Percentiles rank a stretch among this genome's conserved stretches.
Evolutionary conservation across 495 filamentous ascomycete genomes (phyloP).

Genomic region (Talaromyces adpressus): DNA sequence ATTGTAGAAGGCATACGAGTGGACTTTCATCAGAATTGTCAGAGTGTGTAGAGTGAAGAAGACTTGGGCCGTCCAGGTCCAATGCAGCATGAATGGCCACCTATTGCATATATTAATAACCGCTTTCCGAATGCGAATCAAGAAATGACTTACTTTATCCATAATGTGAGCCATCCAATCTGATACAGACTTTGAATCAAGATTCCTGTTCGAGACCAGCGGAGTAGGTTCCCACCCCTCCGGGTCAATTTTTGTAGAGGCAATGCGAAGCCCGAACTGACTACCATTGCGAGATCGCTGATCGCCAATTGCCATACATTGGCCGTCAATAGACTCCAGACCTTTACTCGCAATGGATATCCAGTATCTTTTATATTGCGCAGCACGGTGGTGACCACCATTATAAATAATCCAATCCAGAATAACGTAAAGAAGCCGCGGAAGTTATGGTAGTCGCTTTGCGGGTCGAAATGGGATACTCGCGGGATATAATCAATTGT

Average conservation of each 20-base stretch:
- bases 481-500: constrained; percentile 89
- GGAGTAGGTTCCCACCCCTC: constrained; percentile 46
- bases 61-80: constrained; percentile 94
- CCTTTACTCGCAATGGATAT: constrained; percentile 70
- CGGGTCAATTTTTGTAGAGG: constrained; percentile 67
- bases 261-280: constrained; percentile 60
- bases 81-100: constrained; percentile 78
- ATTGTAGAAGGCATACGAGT: constrained; percentile 97
- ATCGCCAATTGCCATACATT: constrained; percentile 82
- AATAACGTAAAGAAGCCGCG: constrained; percentile 96
- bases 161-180: constrained; percentile 67
- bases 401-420: constrained; percentile 93
- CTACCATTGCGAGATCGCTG: constrained; percentile 79
- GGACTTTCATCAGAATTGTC: constrained; percentile 95
- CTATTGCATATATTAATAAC: constrained; percentile 28
- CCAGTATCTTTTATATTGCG: constrained; percentile 94
- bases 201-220: constrained; percentile 72
- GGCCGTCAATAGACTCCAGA: constrained; percentile 79
- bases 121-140: neutral
- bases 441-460: constrained; percentile 88
- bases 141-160: constrained; percentile 58
- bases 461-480: constrained; percentile 92
- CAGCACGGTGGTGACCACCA: constrained; percentile 87
- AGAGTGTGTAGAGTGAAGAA: constrained; percentile 89
- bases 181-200: constrained; percentile 78